Evolutionary conservation across 2,329 filamentous ascomycete genomes (phyloP), one percentile per base, ranked within the genome.

Genomic region (Monilinia aucupariae): DNA sequence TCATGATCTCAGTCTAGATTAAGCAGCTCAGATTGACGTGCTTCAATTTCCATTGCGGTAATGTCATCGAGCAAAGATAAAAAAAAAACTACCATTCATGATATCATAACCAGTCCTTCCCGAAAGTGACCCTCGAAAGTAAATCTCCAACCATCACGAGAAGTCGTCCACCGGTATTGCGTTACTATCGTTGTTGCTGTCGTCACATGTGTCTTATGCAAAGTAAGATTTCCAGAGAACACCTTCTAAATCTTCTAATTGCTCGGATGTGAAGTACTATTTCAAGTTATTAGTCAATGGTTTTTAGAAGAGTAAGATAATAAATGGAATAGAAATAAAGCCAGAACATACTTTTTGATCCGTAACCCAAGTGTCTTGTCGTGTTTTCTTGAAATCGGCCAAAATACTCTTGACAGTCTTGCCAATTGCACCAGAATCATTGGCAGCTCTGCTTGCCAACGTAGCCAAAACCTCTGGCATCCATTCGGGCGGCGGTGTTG

Each of bases 201-300:
- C 39, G 25, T 41, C 5, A 17, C 32, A 25, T 17, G 12, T 53
- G 15, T 25, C 34, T 66, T 70, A 75, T 47, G 73, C 96, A 79
- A 99, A 99, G 75, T 99, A 99, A 76, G 93, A 97, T 87, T 99
- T 99, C 94, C 94, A 99, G 59, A 99, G 80, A 54, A 99, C 96
- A 59, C 94, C 94, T 72, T 97, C 92, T 64, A 99, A 76, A 73
- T 97, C 93, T 75, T 97, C 94, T 13, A 99, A 80, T 73, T 99
- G 93, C 70, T 97, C 94, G 37, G 88, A 79, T 32, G 92, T 92
- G 74, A 99, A 99, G 65, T 91, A 85, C 84, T 89, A 67, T 65
- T 34, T 22, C 32, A 51, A 60, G 70, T 61, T 66, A 66, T 64
- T 62, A 66, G 61, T 53, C 4, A 12, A 10, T 20, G 2, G 1